Percentiles rank a stretch among this genome's conserved stretches.
Conservation (phyloP, 1,284 basidiomycete species). For the Cystobasidium slooffiae region DNA sequence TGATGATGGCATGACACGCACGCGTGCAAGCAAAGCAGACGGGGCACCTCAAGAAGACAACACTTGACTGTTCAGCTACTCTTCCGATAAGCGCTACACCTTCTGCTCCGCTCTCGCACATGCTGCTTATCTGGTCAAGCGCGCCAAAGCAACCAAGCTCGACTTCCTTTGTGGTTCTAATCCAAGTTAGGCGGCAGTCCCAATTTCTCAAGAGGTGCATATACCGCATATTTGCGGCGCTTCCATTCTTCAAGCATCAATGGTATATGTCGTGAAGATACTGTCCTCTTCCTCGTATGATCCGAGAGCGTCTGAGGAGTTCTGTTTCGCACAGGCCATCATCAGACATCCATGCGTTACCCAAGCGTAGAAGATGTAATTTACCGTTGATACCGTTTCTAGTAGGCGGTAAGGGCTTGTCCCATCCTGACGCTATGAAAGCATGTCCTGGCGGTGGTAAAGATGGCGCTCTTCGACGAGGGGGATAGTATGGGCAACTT, state of each 20-base stretch:
- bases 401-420: not conserved
- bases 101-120: too few species aligned
- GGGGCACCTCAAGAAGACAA: too few species aligned
- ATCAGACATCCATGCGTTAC: not conserved
- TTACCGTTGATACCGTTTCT: not conserved
- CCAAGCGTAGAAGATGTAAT: not conserved
- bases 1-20: too few species aligned
- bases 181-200: too few species aligned
- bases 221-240: too few species aligned
- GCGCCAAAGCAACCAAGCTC: too few species aligned
- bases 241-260: not conserved
- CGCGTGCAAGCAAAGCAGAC: too few species aligned
- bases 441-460: not conserved
- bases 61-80: too few species aligned
- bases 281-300: not conserved
- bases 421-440: not conserved
- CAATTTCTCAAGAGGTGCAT: too few species aligned
- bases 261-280: not conserved
- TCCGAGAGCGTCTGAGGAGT: not conserved
- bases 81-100: too few species aligned
- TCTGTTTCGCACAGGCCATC: not conserved
- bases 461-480: not conserved
- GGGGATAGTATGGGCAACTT: not conserved
- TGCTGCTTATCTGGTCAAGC: too few species aligned
- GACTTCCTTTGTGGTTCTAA: too few species aligned